Conservation (phyloP, 768 basidiomycete genomes). For the Agaricus sinodeliciosus region DNA sequence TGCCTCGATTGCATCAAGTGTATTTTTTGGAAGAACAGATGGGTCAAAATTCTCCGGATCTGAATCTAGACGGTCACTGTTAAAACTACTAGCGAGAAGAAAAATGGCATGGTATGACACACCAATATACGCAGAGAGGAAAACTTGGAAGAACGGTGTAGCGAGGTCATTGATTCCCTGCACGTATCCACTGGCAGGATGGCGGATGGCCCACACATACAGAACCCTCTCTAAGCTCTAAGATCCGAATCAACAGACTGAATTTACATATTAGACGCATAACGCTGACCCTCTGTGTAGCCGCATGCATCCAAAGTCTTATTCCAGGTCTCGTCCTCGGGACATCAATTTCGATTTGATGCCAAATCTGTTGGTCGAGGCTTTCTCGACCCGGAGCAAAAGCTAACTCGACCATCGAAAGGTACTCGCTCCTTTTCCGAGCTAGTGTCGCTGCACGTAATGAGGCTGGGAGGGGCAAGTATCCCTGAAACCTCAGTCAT, state of each 20-base stretch:
- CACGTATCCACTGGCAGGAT: constrained; percentile 97
- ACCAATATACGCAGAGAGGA: constrained; percentile 94
- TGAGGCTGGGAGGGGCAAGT: constrained; percentile 79
- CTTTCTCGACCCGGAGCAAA: constrained; percentile 83
- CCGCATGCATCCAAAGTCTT: constrained; percentile 82
- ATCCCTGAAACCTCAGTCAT: constrained; percentile 54
- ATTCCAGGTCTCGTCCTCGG: constrained; percentile 93
- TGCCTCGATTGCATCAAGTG: constrained; percentile 85
- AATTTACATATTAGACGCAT: neutral
- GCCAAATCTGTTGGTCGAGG: constrained; percentile 97
- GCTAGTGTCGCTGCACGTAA: constrained; percentile 71
- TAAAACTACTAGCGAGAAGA: neutral
- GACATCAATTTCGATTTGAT: constrained; percentile 98
- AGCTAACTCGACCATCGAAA: constrained; percentile 80
- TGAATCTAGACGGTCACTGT: constrained; percentile 50
- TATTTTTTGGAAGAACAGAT: constrained; percentile 55
- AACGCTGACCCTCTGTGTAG: constrained; percentile 75
- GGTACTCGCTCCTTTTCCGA: constrained; percentile 89
- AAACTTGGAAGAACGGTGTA: constrained; percentile 97
- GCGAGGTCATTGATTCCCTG: constrained; percentile 99
- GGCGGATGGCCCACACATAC: constrained; percentile 98
- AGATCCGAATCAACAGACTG: constrained; percentile 5
- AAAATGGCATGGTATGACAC: constrained; percentile 14
- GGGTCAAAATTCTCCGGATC: constrained; percentile 91
- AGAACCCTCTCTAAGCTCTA: constrained; percentile 91